Percentiles rank a stretch among this genome's conserved stretches.
Conservation (phyloP, 345 rosid genomes). For the Eucalyptus marginata region DNA sequence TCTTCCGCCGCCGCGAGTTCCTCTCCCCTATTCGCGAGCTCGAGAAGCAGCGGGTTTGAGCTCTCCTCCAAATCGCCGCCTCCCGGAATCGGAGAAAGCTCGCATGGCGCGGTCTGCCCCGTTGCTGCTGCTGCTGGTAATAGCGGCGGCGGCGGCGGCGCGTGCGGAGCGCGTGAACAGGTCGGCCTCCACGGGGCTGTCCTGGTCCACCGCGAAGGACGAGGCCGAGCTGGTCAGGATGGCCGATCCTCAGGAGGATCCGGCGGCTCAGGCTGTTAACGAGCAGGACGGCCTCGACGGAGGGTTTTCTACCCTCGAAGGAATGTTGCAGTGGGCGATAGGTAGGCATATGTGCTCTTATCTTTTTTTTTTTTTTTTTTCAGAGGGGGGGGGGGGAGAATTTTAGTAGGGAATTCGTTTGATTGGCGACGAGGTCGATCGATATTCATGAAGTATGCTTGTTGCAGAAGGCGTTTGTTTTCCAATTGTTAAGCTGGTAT, state of each 20-base stretch:
- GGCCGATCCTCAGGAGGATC: conserved; percentile 17
- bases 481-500: neutral
- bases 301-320: conserved; percentile 86
- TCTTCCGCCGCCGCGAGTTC: neutral
- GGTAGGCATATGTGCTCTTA: conserved; percentile 15
- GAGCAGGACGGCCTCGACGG: conserved; percentile 59
- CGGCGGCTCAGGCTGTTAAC: conserved; percentile 21
- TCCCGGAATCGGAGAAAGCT: neutral
- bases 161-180: conserved; percentile 27
- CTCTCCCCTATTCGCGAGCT: neutral
- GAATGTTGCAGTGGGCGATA: conserved; percentile 96
- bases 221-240: conserved; percentile 44
- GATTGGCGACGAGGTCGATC: neutral
- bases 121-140: neutral
- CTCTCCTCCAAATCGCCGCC: neutral
- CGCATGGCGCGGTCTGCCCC: neutral
- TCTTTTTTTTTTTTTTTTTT: neutral
- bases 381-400: neutral
- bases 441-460: neutral
- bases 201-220: conserved; percentile 63
- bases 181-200: conserved; percentile 23
- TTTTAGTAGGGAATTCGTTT: neutral
- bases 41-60: neutral
- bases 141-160: neutral
- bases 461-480: neutral